Evolutionary conservation across 371 early-diverging fungal genomes (phyloP).

Genomic region (Rhizopus delemar): DNA sequence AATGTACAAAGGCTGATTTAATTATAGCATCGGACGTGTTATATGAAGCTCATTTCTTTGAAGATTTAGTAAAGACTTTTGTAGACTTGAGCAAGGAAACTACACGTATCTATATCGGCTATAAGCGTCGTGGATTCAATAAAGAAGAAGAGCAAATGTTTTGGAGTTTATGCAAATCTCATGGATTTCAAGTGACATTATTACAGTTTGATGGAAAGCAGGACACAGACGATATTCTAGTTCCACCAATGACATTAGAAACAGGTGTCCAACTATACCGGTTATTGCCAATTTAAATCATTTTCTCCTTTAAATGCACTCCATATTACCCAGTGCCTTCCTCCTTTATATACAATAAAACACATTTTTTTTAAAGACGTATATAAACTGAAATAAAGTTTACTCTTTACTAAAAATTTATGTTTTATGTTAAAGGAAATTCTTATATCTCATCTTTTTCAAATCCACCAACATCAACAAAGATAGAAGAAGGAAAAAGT

Average conservation of each 20-base stretch:
- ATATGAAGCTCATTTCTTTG: slow-evolving; percentile 55
- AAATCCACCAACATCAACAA: not conserved
- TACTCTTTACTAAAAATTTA: slow-evolving; percentile 2
- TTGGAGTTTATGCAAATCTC: slow-evolving; percentile 39
- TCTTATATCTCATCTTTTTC: slow-evolving; percentile 33
- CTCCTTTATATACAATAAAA: not conserved
- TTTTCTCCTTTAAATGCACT: not conserved
- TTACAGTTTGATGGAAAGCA: slow-evolving; percentile 14
- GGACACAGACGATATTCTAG: slow-evolving; percentile 24
- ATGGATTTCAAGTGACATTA: slow-evolving; percentile 25
- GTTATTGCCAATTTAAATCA: slow-evolving; percentile 12
- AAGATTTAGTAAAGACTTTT: slow-evolving; percentile 50
- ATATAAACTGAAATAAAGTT: not conserved
- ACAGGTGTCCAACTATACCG: slow-evolving; percentile 45
- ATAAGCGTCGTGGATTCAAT: slow-evolving; percentile 55
- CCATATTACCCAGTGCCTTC: not conserved
- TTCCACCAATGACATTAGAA: slow-evolving; percentile 28
- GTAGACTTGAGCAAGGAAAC: slow-evolving; percentile 39
- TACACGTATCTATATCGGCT: slow-evolving; percentile 60
- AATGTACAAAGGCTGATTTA: slow-evolving; percentile 45
- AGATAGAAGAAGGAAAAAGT: not conserved
- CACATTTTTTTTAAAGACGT: slow-evolving; percentile 8
- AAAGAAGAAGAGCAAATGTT: slow-evolving; percentile 43
- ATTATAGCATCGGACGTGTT: slow-evolving; percentile 65
- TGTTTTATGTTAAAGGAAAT: slow-evolving; percentile 48